Evolutionary conservation across 345 rosid species (phyloP).

Genomic region (Eucalyptus viminalis): DNA sequence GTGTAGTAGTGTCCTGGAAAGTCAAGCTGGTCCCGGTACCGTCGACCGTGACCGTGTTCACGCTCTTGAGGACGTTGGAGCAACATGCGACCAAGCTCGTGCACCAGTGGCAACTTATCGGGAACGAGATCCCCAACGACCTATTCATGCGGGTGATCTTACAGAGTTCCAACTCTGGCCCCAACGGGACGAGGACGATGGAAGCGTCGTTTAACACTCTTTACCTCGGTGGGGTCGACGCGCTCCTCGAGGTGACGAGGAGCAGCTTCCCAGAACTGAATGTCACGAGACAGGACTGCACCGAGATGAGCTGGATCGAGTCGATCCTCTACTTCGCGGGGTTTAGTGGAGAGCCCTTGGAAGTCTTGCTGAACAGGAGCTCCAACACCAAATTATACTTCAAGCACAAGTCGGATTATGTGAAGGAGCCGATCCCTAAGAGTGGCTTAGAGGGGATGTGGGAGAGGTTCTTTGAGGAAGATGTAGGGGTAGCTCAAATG

Average conservation of each 20-base stretch:
- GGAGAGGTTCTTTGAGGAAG: background rate
- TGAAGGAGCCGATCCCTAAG: constrained; percentile 10
- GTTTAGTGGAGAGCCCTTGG: background rate
- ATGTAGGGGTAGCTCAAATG: background rate
- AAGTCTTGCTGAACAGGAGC: background rate
- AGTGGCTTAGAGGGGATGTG: constrained; percentile 3
- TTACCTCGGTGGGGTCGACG: constrained; percentile 15
- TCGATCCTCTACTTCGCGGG: constrained; percentile 7
- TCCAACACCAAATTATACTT: background rate
- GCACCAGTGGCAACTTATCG: background rate
- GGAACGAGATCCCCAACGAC: background rate
- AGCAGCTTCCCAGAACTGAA: constrained; percentile 23
- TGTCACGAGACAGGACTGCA: constrained; percentile 12
- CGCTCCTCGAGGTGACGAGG: background rate
- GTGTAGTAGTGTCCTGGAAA: background rate
- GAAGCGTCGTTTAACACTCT: constrained; percentile 11
- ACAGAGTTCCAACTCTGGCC: background rate
- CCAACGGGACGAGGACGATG: background rate
- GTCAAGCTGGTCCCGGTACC: background rate
- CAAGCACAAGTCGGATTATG: constrained; percentile 21
- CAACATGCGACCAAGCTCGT: background rate
- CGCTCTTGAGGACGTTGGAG: background rate
- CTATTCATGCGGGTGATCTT: background rate
- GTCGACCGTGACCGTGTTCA: background rate
- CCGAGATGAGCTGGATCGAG: constrained; percentile 38